Percentiles rank a stretch among this genome's conserved stretches.
Conservation (phyloP, 805 yeast genomes). For the Nadsonia fulvescens region DNA sequence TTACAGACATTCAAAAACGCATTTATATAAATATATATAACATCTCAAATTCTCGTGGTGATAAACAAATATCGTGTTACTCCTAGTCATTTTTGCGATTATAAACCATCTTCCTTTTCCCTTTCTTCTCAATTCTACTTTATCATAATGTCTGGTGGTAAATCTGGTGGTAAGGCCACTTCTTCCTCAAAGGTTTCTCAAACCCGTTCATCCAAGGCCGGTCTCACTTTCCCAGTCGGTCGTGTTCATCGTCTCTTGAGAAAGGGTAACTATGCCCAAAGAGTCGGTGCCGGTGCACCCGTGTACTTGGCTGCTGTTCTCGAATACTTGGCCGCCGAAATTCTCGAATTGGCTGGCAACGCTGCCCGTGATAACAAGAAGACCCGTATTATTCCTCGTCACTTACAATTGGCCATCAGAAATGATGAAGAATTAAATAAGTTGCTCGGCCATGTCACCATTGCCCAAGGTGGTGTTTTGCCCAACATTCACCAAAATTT, state of each 20-base stretch:
- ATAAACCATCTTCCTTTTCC: too few relatives aligned
- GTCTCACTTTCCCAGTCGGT: conserved; percentile 98
- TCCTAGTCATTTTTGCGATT: too few relatives aligned
- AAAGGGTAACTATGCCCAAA: conserved; percentile 95
- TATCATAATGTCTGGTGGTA: conserved; percentile 69
- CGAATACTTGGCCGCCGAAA: conserved; percentile 93
- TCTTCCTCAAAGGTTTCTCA: conserved; percentile 88
- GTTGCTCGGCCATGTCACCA: conserved; percentile 80
- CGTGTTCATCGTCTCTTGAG: conserved; percentile 94
- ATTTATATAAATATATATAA: too few relatives aligned
- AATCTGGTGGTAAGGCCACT: conserved; percentile 84
- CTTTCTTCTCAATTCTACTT: conserved; percentile 4
- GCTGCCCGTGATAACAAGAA: conserved; percentile 99
- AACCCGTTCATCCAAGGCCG: conserved; percentile 97
- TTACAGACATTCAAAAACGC: too few relatives aligned
- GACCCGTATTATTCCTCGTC: conserved; percentile 98
- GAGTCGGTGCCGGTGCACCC: conserved; percentile 99
- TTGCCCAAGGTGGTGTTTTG: conserved; percentile 98
- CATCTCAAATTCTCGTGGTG: too few relatives aligned
- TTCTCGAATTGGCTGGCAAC: conserved; percentile 92
- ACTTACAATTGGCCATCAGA: conserved; percentile 95
- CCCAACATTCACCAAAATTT: conserved; percentile 92
- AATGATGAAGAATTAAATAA: conserved; percentile 97
- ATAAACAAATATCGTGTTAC: too few relatives aligned
- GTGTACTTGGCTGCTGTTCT: conserved; percentile 88